Evolutionary conservation across 768 basidiomycete genomes (phyloP), one percentile per base, ranked within the genome.

Genomic region (Calocybe cyanea): DNA sequence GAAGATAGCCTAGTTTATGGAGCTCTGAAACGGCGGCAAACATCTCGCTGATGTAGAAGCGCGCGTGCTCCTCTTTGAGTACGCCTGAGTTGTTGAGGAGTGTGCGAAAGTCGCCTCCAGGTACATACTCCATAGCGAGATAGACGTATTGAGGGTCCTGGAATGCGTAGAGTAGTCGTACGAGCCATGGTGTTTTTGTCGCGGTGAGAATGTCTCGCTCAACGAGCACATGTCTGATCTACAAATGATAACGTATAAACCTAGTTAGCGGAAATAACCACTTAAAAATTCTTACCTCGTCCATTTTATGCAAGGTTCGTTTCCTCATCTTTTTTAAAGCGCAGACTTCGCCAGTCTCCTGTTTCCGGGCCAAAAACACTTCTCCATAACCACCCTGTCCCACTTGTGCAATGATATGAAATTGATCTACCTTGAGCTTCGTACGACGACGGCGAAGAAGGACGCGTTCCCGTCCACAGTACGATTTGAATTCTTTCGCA

Each of bases 311-410:
- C 34, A 99, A 58, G 0, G 93, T 97, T 18, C 85, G 78, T 66
- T 99, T 99, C 56, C 74, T 78, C 96, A 99, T 95, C 71, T 90
- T 95, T 76, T 99, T 98, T 44, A 98, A 69, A 6, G 96, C 96
- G 53, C 95, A 97, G 8, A 99, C 89, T 62, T 98, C 92, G 20
- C 92, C 90, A 1, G 94, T 89, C 57, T 99, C 96, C 55, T 85
- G 86, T 63, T 97, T 96, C 33, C 95, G 73, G 8, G 96, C 96
- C 41, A 99, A 75, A 60, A 88, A 99, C 19, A 99, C 96, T 53
- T 97, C 95, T 4, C 96, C 96, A 65, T 98, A 99, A 2, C 96
- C 96, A 10, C 96, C 96, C 68, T 99, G 96, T 1, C 96, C 96
- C 38, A 99, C 92, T 65, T 99, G 96, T 0, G 93, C 92, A 53